These are phyloP conservation scores for Fusarium pseudoanthophilum DNA, from an alignment of 2,329 filamentous ascomycete genomes.

Conservation along the genomic window DNA sequence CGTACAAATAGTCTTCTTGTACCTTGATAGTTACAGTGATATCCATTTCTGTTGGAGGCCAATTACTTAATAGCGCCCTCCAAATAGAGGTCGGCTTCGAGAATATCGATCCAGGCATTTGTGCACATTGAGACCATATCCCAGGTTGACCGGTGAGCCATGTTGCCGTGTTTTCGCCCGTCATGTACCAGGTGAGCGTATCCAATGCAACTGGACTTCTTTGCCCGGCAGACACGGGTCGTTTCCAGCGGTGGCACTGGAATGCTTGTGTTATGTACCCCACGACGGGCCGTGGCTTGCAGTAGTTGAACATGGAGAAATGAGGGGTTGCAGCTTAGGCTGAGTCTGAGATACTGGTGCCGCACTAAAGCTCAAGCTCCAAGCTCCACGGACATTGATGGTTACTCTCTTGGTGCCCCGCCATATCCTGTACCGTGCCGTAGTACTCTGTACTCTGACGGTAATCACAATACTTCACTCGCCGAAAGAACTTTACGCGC, in stretches of 20 bases:
- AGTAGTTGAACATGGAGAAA: conserved; percentile 44
- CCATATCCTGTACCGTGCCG: conserved; percentile 4
- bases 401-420: conserved; percentile 19
- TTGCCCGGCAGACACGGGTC: conserved; percentile 1
- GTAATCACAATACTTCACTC: neutral
- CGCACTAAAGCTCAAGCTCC: neutral
- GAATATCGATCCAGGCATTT: neutral
- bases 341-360: conserved; percentile 11
- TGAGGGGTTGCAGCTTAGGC: conserved; percentile 38
- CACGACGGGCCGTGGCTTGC: conserved; percentile 41
- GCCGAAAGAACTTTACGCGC: neutral
- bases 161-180: neutral
- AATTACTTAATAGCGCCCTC: neutral
- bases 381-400: conserved; percentile 13
- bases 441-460: neutral
- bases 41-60: neutral
- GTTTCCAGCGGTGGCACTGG: conserved; percentile 6
- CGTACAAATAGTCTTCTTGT: neutral
- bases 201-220: neutral
- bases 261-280: conserved; percentile 18
- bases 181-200: neutral
- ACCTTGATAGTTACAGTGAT: conserved; percentile 10
- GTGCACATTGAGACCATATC: neutral
- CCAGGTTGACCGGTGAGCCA: neutral
- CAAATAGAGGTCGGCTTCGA: neutral